These are phyloP conservation scores for Durio zibethinus DNA, from an alignment of 345 rosid genomes.

Conservation along the genomic window DNA sequence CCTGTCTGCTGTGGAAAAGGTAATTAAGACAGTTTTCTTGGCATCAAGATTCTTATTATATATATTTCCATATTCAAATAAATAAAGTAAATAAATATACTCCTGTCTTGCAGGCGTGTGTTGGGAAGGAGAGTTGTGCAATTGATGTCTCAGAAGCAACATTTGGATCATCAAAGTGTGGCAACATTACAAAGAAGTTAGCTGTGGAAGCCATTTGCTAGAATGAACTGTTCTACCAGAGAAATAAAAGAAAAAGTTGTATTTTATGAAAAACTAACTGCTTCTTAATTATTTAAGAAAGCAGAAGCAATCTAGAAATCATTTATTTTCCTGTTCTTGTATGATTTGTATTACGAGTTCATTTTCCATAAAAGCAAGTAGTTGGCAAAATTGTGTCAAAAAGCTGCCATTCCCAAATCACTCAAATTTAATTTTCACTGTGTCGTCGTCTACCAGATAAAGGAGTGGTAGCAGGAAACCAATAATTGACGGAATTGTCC, in stretches of 20 bases:
- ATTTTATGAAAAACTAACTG: too few species aligned
- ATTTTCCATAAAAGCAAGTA: too few species aligned
- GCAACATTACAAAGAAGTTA: conserved; percentile 6
- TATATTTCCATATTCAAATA: neutral
- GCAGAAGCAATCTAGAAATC: too few species aligned
- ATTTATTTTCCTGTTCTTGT: too few species aligned
- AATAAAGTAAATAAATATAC: neutral
- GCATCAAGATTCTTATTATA: neutral
- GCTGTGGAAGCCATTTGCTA: conserved; percentile 33
- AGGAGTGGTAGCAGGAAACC: neutral
- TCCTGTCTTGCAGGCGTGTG: conserved; percentile 23
- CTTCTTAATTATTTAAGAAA: too few species aligned
- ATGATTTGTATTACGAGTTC: too few species aligned
- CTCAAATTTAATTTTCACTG: too few species aligned
- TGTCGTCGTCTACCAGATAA: too few species aligned
- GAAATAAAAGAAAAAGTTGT: neutral
- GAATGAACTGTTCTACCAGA: neutral
- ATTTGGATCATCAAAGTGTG: conserved; percentile 29
- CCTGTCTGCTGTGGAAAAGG: neutral
- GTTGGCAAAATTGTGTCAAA: too few species aligned
- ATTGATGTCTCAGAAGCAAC: conserved; percentile 23
- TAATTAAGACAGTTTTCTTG: neutral
- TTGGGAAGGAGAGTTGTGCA: conserved; percentile 30
- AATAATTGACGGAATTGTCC: too few species aligned
- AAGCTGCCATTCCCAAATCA: too few species aligned